Evolutionary conservation across 305 asterid species (phyloP), one percentile per base, ranked within the genome.

Genomic region (Solanum chacoense): DNA sequence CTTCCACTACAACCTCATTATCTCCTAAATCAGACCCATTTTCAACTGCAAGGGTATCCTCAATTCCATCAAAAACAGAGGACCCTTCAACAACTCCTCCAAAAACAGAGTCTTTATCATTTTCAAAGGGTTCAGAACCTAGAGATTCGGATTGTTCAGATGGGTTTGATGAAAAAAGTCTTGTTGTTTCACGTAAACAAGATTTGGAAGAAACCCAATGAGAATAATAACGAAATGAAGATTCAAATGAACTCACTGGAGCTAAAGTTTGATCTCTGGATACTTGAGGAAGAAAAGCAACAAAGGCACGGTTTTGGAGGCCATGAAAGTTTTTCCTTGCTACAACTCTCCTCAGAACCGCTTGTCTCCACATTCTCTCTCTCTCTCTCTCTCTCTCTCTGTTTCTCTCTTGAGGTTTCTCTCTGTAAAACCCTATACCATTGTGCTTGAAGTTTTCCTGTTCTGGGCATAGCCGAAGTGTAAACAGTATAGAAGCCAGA

Each of bases 231-330:
- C 40, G 90, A 83, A 90, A 88, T 76, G 91, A 89, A 59, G 91
- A 89, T 89, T 89, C 93, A 86, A 75, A 29, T 78, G 84, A 89
- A 63, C 86, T 87, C 3, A 65, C 42, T 22, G 89, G 89, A 55
- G 69, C 86, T 38, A 75, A 63, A 79, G 84, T 14, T 85, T 89
- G 87, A 26, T 76, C 55, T 65, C 13, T 65, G 28, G 86, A 65
- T 90, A 92, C 91, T 89, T 91, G 93, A 88, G 45, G 80, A 90
- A 86, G 90, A 22, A 32, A 31, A 86, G 24, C 22, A 28, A 18
- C 13, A 16, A 74, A n/a, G 18, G 92, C 29, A 5, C 50, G 90
- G 11, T 50, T 31, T 29, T 50, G 29, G 73, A 83, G 37, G 72
- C 73, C 72, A 89, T 13, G 88, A 76, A 77, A 37, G 22, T 67